Base-by-base conservation (phyloP, 306 rosid genomes). In the Rubus idaeus region DNA sequence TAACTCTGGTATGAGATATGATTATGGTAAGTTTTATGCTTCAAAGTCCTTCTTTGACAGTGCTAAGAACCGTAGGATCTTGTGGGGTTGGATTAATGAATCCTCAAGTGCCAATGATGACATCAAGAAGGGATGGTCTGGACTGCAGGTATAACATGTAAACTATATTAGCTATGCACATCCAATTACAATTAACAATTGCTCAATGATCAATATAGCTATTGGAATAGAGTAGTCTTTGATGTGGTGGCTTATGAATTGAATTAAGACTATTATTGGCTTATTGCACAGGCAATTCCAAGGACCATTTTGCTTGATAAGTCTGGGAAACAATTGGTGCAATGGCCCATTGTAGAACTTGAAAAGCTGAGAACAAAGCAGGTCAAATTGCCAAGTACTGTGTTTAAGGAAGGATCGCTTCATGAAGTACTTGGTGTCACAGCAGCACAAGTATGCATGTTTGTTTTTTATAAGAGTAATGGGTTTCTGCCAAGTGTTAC, bases 51-150 rank as follows among this genome's bases (percentile, higher is more conserved):
- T 91, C 71, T 91, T 78, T 40, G 98, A 91, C 16, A 79, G 77
- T 66, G 73, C 72, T 8, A 86, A 86, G 63, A 86, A 81, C 5
- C 87, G 97, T 66, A 90, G 98, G 70, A 71, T 91, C 20, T 81
- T 91, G 77, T 87, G 88, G 75, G 98, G 97, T 30, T 93, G 98
- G 98, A 76, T 86, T 26, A 94, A 90, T 10, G 97, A 94, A 77
- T 94, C 98, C n/a, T 91, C 94, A 5, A 86, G 77, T 41, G 84
- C 53, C 1, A 40, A 11, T 0, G 96, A 83, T 82, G 92, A 93
- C 73, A 35, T 74, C 76, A 86, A 82, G 64, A 91, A 90, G 76
- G 98, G 98, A 17, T 94, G 98, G 98, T 82, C 94, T 8, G 98
- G 98, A n/a, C 21, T 94, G 26, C 97, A 91, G 82, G 98, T 91